phyloP scores from a whole-genome alignment of 1,284 basidiomycete genomes.

The Fomitopsis pinicola region DNA sequence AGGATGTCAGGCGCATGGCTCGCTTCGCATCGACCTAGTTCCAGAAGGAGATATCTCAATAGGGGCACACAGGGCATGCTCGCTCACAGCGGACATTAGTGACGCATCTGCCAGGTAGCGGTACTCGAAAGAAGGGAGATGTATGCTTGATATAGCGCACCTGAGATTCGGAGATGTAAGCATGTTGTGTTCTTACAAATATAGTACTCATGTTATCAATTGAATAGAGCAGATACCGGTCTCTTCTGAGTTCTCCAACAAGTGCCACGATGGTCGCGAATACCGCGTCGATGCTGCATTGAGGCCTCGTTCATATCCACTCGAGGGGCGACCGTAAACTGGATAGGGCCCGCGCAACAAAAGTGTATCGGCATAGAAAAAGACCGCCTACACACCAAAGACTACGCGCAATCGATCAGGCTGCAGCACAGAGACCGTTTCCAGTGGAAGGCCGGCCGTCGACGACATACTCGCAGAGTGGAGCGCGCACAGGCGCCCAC shows the following conservation, averaged over 20 bases:
- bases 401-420: neutral
- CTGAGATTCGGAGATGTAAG: neutral
- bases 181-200: neutral
- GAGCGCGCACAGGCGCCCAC: neutral
- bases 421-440: neutral
- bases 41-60: neutral
- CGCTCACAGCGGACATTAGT: neutral
- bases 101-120: neutral
- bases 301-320: neutral
- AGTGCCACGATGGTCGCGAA: neutral
- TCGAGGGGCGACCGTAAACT: neutral
- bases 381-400: neutral
- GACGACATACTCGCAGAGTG: neutral
- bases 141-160: neutral
- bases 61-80: neutral
- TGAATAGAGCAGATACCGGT: neutral
- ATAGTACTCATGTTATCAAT: neutral
- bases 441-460: neutral
- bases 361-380: neutral
- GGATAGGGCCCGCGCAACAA: neutral
- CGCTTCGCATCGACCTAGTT: neutral
- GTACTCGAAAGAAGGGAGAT: conserved; percentile 1
- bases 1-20: neutral
- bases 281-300: neutral
- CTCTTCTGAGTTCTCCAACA: neutral